Conservation (phyloP, 441 rosid genomes). For the Gossypium aridum region DNA sequence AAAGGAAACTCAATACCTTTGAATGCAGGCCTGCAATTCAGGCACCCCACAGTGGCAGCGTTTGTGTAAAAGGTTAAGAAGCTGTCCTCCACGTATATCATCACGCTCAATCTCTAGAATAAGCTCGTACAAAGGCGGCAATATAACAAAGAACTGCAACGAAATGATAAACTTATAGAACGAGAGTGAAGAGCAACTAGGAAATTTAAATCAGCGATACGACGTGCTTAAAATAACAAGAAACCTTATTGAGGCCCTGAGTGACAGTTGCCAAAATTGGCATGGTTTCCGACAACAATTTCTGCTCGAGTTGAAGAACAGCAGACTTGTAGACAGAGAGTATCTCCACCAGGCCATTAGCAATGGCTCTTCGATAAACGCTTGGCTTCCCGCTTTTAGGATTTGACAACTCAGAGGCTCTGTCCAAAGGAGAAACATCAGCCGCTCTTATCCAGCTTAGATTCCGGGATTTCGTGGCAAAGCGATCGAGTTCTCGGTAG, state of each 20-base stretch:
- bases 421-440: slow-evolving; percentile 41
- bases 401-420: slow-evolving; percentile 40
- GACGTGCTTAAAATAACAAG: not conserved
- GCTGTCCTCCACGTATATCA: slow-evolving; percentile 89
- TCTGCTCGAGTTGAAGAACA: slow-evolving; percentile 90
- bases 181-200: not conserved
- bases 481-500: slow-evolving; percentile 86
- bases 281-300: slow-evolving; percentile 60
- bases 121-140: slow-evolving; percentile 86
- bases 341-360: slow-evolving; percentile 92
- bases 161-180: not conserved
- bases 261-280: slow-evolving; percentile 84
- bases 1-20: slow-evolving; percentile 44
- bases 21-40: slow-evolving; percentile 88
- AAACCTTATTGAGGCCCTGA: slow-evolving; percentile 88
- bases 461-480: slow-evolving; percentile 67
- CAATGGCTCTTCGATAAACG: slow-evolving; percentile 80
- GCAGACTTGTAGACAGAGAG: slow-evolving; percentile 80
- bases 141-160: slow-evolving; percentile 73
- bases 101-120: slow-evolving; percentile 86
- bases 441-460: slow-evolving; percentile 80
- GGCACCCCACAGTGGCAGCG: slow-evolving; percentile 97
- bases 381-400: slow-evolving; percentile 40
- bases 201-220: not conserved
- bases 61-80: slow-evolving; percentile 75